These are phyloP conservation scores for Leucocoprinus birnbaumii DNA, from an alignment of 768 basidiomycete genomes.

Conservation along the genomic window DNA sequence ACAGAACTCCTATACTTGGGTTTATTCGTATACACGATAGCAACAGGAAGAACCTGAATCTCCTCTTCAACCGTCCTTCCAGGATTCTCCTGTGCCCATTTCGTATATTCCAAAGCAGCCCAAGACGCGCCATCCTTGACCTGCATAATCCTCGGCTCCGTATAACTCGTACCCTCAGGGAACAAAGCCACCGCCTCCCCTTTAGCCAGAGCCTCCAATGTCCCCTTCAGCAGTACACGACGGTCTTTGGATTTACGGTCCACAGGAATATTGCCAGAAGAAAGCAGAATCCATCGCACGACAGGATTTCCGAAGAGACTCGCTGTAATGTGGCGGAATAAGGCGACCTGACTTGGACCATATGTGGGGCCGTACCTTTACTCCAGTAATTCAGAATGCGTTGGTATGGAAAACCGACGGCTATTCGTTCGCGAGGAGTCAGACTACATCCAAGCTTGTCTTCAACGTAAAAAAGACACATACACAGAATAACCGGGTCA, in stretches of 20 bases:
- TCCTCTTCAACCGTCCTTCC: constrained; percentile 39
- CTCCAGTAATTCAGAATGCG: constrained; percentile 92
- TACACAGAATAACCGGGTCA: constrained; percentile 81
- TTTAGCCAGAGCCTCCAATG: constrained; percentile 79
- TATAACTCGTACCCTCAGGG: constrained; percentile 92
- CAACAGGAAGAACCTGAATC: constrained; percentile 73
- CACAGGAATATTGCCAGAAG: constrained; percentile 97
- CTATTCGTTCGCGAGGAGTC: constrained; percentile 31
- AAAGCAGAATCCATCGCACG: constrained; percentile 69
- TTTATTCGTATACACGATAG: constrained; percentile 95
- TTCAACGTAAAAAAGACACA: constrained; percentile 23
- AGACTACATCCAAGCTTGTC: not conserved
- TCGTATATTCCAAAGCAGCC: constrained; percentile 91
- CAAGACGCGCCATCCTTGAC: constrained; percentile 93
- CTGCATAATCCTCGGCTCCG: constrained; percentile 90
- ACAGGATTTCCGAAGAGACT: constrained; percentile 80
- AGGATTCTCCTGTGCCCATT: constrained; percentile 65
- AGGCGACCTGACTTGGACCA: not conserved
- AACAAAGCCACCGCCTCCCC: constrained; percentile 90
- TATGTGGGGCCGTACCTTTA: constrained; percentile 61
- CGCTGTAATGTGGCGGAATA: constrained; percentile 34
- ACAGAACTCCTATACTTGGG: constrained; percentile 91
- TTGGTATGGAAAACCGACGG: constrained; percentile 77
- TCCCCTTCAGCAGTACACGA: constrained; percentile 82
- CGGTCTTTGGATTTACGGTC: constrained; percentile 94